Conservation (phyloP, 148 eudicot species). For the Chenopodium berlandieri region DNA sequence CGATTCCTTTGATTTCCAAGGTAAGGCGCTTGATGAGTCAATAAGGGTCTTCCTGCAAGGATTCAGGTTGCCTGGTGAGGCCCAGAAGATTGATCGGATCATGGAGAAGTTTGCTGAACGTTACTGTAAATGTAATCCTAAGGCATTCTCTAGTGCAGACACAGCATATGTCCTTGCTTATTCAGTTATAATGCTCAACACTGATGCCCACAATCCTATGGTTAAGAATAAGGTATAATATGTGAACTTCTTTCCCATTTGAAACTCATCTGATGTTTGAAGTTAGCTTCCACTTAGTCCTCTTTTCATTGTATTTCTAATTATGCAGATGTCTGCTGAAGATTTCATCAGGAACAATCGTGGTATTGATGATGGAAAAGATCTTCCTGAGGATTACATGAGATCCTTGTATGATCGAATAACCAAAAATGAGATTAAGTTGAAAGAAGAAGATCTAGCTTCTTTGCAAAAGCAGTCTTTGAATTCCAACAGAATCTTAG, state of each 20-base stretch:
- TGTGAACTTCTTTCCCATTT: slow-evolving; percentile 14
- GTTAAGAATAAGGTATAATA: slow-evolving; percentile 80
- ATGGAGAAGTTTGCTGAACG: slow-evolving; percentile 99
- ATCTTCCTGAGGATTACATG: slow-evolving; percentile 87
- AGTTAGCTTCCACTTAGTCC: slow-evolving; percentile 14
- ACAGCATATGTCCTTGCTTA: slow-evolving; percentile 99
- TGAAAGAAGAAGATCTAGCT: slow-evolving; percentile 85
- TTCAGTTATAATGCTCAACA: slow-evolving; percentile 97
- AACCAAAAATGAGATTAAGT: slow-evolving; percentile 89
- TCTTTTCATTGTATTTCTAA: slow-evolving; percentile 4
- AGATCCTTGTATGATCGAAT: slow-evolving; percentile 88
- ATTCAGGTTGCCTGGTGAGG: slow-evolving; percentile 98
- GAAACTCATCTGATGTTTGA: not conserved
- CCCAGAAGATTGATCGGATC: slow-evolving; percentile 92
- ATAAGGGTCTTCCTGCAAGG: slow-evolving; percentile 84
- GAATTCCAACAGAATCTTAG: slow-evolving; percentile 78
- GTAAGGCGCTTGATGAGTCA: slow-evolving; percentile 86
- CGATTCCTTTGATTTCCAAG: slow-evolving; percentile 91
- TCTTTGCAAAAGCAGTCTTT: slow-evolving; percentile 75
- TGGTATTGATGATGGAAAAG: slow-evolving; percentile 98
- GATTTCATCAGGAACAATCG: slow-evolving; percentile 96
- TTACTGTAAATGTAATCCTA: slow-evolving; percentile 96
- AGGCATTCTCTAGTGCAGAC: slow-evolving; percentile 91
- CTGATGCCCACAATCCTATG: slow-evolving; percentile 99
- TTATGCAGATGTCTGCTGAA: slow-evolving; percentile 86